These are phyloP conservation scores for Candida stauntonica DNA, from an alignment of 805 yeast species.

Conservation along the genomic window DNA sequence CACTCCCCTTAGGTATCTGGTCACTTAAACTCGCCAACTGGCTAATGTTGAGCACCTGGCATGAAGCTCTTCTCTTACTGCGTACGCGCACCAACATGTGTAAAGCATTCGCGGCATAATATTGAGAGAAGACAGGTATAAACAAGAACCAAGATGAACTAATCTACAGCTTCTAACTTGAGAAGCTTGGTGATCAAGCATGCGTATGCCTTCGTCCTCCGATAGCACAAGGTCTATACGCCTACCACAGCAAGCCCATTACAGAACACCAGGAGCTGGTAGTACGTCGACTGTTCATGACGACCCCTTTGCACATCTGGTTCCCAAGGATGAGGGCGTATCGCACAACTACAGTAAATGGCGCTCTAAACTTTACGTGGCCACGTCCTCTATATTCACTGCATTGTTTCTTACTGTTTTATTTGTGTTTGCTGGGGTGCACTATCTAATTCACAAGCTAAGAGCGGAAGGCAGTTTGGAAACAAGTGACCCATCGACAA, in stretches of 20 bases:
- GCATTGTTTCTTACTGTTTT: conserved; percentile 13
- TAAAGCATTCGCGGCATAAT: too few species aligned
- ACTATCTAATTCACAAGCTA: conserved; percentile 3
- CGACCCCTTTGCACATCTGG: conserved; percentile 8
- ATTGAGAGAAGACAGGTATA: too few species aligned
- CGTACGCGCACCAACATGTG: too few species aligned
- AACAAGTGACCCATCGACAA: too few species aligned
- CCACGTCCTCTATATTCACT: conserved; percentile 16
- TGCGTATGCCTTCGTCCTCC: too few species aligned
- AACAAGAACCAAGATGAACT: not conserved
- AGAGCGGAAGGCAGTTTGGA: not conserved
- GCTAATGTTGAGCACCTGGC: too few species aligned
- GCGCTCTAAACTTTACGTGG: conserved; percentile 4
- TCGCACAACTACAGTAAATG: not conserved
- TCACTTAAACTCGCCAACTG: too few species aligned
- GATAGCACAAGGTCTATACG: too few species aligned
- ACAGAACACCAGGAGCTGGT: not conserved
- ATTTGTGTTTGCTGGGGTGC: conserved; percentile 15
- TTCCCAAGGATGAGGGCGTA: conserved; percentile 6
- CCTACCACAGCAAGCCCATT: not conserved
- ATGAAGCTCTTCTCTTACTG: too few species aligned
- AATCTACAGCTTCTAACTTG: not conserved
- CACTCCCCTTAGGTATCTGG: too few species aligned
- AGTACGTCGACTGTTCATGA: not conserved
- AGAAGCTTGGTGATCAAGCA: too few species aligned